Base-by-base conservation (phyloP, 148 eudicot species). In the Fallopia convolvulus region DNA sequence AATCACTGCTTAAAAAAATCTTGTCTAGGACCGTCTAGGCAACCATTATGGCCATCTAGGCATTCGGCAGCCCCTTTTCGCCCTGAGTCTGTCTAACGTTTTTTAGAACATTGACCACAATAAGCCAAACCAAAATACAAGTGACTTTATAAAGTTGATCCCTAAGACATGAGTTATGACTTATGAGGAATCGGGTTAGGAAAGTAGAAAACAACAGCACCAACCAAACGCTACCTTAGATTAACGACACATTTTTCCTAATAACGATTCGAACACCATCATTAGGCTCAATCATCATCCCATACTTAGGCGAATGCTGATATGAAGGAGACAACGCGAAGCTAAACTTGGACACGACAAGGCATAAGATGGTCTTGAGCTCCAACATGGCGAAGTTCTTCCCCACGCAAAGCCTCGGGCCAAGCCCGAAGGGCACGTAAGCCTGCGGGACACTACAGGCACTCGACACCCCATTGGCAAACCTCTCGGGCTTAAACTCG, bases 371-470 rank as follows among this genome's bases (percentile, higher is more conserved):
- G 2, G 86, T 77, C 76, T 86, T 88, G 32, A 88, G 53, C 70
- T 88, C 84, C 15, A 77, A 81, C 84, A 88, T 63, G 10, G 90
- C 90, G 47, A 88, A 86, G 68, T 84, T 82, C 1, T 85, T 73
- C 50, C 89, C 91, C 36, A 88, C 56, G 53, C 91, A 88, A 20
- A 84, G 56, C 78, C 91, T 70, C 20, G 89, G 86, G 2, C 91
- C 91, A 32, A 84, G n/a, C 6, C 91, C 91, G 7, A 88, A 88
- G 1, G 91, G 91, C 23, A 84, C 77, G 39, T 88, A 88, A 30
- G 87, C 85, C 41, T 88, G 89, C 0, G 91, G 87, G 4, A 81
- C 77, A 52, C 81, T 88, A 63, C 91, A 88, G 13, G 91, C 87
- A 20, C 74, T 78, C 0, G 87, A 77, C 8, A 84, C 78, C 13